phyloP scores from a whole-genome alignment of 2,329 filamentous ascomycete species.

The Calonectria ilicicola region DNA sequence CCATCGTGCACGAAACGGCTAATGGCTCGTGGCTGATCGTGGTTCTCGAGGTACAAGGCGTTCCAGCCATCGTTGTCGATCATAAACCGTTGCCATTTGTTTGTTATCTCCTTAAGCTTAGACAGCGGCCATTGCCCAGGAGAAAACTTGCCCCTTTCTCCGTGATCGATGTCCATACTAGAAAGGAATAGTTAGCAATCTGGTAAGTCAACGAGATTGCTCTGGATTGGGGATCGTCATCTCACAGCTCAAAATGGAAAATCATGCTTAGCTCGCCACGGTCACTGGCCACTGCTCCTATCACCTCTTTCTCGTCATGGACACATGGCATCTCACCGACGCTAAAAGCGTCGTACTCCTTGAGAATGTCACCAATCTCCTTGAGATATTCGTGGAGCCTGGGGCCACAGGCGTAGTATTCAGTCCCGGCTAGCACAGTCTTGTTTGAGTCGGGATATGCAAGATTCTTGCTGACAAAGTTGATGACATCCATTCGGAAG shows the following conservation, averaged over 20 bases:
- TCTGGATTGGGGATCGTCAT: neutral
- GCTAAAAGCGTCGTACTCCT: conserved; percentile 62
- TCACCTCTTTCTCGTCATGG: conserved; percentile 55
- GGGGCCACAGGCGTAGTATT: conserved; percentile 67
- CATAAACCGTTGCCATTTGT: conserved; percentile 72
- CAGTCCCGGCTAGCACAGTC: conserved; percentile 47
- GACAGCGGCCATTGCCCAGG: conserved; percentile 58
- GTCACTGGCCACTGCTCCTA: conserved; percentile 64
- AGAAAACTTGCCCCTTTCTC: conserved; percentile 57
- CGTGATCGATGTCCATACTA: conserved; percentile 63
- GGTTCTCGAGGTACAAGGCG: conserved; percentile 74
- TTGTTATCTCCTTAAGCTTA: conserved; percentile 64
- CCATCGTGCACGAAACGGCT: conserved; percentile 65
- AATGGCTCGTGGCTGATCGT: conserved; percentile 73
- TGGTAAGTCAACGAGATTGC: neutral
- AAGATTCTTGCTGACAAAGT: conserved; percentile 73
- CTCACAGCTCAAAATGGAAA: conserved; percentile 76
- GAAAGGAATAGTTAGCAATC: neutral
- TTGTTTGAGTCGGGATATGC: conserved; percentile 62
- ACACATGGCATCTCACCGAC: conserved; percentile 65
- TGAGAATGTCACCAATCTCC: conserved; percentile 58
- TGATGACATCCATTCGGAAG: conserved; percentile 77
- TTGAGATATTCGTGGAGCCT: conserved; percentile 59
- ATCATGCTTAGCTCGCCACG: conserved; percentile 77
- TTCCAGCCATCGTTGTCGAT: conserved; percentile 72